Evolutionary conservation across 768 basidiomycete genomes (phyloP).

Genomic region (Kwoniella sp.): DNA sequence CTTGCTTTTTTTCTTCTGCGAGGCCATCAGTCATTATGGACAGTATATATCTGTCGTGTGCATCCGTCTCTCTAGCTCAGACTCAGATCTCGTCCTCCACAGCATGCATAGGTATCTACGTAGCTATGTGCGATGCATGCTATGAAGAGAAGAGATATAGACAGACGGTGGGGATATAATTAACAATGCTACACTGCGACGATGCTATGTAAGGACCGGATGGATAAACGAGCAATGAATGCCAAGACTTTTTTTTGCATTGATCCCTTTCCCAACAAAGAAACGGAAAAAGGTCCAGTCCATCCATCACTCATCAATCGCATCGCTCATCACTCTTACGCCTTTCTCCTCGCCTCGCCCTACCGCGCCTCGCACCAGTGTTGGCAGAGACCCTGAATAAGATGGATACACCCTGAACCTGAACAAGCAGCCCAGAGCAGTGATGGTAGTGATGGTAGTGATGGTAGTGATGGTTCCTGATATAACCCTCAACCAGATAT

Average conservation of each 20-base stretch:
- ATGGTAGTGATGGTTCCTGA: conserved; percentile 1
- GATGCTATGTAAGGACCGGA: background rate
- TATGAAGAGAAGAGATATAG: too few species aligned
- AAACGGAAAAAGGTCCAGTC: too few species aligned
- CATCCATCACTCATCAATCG: too few species aligned
- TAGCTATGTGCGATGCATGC: background rate
- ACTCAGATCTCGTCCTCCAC: background rate
- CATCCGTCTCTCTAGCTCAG: too few species aligned
- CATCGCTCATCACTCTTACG: too few species aligned
- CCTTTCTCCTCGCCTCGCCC: too few species aligned
- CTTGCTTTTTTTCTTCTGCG: too few species aligned
- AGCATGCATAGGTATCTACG: background rate
- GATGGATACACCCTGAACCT: too few species aligned
- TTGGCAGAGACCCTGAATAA: background rate
- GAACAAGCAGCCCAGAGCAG: too few species aligned
- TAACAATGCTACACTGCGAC: background rate
- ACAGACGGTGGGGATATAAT: background rate
- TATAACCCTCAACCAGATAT: conserved; percentile 3
- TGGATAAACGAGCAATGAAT: conserved; percentile 3
- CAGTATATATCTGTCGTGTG: too few species aligned
- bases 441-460: too few species aligned
- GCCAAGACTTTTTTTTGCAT: background rate
- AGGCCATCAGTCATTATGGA: too few species aligned
- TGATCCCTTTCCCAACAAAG: background rate
- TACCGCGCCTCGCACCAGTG: background rate